Evolutionary conservation across 1,284 basidiomycete species (phyloP).

Genomic region (Ustilago loliicola): DNA sequence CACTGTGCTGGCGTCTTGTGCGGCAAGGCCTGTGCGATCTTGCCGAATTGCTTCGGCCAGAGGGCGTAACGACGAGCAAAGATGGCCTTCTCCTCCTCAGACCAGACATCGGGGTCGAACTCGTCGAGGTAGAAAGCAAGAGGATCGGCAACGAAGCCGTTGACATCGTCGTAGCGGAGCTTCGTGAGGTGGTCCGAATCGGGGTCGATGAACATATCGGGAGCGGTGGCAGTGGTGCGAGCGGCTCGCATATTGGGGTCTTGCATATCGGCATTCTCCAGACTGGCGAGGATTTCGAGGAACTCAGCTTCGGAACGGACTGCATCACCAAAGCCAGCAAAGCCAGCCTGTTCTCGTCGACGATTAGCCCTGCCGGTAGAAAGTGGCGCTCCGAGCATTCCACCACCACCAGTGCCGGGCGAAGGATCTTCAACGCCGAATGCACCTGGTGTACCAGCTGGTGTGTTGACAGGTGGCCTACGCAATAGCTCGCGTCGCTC

Average conservation of each 20-base stretch:
- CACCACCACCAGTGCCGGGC: conserved; percentile 19
- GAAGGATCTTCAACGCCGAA: conserved; percentile 39
- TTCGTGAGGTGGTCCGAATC: conserved; percentile 74
- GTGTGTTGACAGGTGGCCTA: conserved; percentile 41
- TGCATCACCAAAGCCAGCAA: conserved; percentile 80
- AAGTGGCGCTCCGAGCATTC: conserved; percentile 31
- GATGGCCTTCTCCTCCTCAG: conserved; percentile 83
- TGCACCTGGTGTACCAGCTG: conserved; percentile 41
- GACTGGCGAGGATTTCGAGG: conserved; percentile 92
- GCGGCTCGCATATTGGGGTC: conserved; percentile 89
- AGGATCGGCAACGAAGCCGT: conserved; percentile 84
- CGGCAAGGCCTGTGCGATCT: conserved; percentile 82
- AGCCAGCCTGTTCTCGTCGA: conserved; percentile 49
- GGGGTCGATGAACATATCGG: conserved; percentile 86
- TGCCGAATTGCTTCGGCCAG: conserved; percentile 92
- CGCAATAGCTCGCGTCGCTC: conserved; percentile 57
- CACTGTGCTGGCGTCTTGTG: conserved; percentile 91
- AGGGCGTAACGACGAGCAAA: conserved; percentile 86
- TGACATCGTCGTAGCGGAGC: conserved; percentile 82
- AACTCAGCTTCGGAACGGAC: conserved; percentile 96
- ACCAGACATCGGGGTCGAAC: conserved; percentile 76
- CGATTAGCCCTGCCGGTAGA: conserved; percentile 55
- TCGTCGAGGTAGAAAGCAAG: conserved; percentile 74
- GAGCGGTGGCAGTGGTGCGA: conserved; percentile 88
- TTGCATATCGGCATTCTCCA: conserved; percentile 90